These are phyloP conservation scores for Cucurbita pepo DNA, from an alignment of 306 rosid species.

Conservation along the genomic window DNA sequence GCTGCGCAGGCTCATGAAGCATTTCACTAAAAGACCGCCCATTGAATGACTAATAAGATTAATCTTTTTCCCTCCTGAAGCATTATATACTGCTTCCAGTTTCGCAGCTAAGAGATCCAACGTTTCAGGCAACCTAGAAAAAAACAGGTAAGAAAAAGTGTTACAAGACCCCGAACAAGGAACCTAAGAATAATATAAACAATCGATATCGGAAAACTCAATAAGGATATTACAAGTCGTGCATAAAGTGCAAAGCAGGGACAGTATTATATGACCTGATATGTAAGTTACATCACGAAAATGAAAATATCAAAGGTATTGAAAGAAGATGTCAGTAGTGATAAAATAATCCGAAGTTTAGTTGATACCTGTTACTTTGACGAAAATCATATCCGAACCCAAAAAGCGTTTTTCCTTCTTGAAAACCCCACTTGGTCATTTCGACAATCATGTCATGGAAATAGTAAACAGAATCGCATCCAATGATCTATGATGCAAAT, in stretches of 20 bases:
- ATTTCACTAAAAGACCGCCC: slow-evolving; percentile 96
- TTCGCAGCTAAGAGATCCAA: slow-evolving; percentile 56
- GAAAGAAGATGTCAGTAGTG: neutral
- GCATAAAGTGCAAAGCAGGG: neutral
- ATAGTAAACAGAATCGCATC: slow-evolving; percentile 65
- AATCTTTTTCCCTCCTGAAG: slow-evolving; percentile 89
- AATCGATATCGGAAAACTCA: neutral
- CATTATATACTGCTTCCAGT: slow-evolving; percentile 49
- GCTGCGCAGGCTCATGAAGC: slow-evolving; percentile 72
- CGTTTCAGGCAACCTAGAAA: slow-evolving; percentile 70
- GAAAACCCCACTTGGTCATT: slow-evolving; percentile 78
- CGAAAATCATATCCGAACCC: slow-evolving; percentile 99
- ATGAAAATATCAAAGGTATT: no score
- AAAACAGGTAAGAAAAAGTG: slow-evolving; percentile 4
- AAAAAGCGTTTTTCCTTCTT: slow-evolving; percentile 85
- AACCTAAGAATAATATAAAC: neutral
- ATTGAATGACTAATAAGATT: slow-evolving; percentile 81
- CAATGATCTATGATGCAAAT: slow-evolving; percentile 47
- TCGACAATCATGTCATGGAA: slow-evolving; percentile 86
- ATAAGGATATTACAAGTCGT: neutral
- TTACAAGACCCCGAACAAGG: neutral
- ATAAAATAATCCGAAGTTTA: neutral
- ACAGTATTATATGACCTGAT: neutral
- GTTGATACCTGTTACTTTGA: slow-evolving; percentile 82
- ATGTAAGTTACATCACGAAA: neutral